A percentile compares a stretch with the other conserved stretches of the same genome.
These are phyloP conservation scores for Viola pubescens DNA, from an alignment of 441 rosid genomes.

Conservation along the genomic window DNA sequence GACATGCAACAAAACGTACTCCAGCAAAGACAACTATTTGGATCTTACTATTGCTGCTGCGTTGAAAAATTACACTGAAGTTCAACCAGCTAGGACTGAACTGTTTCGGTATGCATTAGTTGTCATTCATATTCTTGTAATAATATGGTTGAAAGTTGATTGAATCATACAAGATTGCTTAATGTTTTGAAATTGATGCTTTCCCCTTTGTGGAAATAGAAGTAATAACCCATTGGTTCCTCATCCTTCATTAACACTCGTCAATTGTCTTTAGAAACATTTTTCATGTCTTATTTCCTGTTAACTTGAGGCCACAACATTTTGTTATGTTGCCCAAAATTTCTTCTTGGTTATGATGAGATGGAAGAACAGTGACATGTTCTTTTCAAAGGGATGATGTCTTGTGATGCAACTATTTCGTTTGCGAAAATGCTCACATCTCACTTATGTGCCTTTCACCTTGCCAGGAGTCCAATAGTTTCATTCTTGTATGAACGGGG, in stretches of 20 bases:
- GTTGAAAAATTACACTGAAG: conserved; percentile 56
- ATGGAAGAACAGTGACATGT: background rate
- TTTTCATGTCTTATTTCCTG: background rate
- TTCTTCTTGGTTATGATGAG: background rate
- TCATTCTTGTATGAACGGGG: conserved; percentile 92
- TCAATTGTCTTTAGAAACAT: too few species aligned
- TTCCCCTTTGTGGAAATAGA: too few species aligned
- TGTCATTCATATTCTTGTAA: too few species aligned
- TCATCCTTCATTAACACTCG: too few species aligned
- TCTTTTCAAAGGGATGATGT: background rate
- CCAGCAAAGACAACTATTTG: conserved; percentile 72
- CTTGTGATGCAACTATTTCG: background rate
- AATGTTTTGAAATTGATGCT: too few species aligned
- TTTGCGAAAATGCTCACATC: background rate
- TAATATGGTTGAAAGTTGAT: too few species aligned
- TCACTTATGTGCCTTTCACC: conserved; percentile 13
- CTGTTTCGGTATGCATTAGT: conserved; percentile 49
- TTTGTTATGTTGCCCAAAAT: background rate
- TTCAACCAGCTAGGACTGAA: conserved; percentile 60
- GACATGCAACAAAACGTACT: conserved; percentile 68
- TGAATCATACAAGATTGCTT: too few species aligned
- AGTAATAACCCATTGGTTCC: too few species aligned
- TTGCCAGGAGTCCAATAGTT: conserved; percentile 76
- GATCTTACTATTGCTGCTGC: conserved; percentile 78
- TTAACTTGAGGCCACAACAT: background rate